Conservation (phyloP, 2,329 filamentous ascomycete genomes). For the Pseudogymnoascus destructans region DNA sequence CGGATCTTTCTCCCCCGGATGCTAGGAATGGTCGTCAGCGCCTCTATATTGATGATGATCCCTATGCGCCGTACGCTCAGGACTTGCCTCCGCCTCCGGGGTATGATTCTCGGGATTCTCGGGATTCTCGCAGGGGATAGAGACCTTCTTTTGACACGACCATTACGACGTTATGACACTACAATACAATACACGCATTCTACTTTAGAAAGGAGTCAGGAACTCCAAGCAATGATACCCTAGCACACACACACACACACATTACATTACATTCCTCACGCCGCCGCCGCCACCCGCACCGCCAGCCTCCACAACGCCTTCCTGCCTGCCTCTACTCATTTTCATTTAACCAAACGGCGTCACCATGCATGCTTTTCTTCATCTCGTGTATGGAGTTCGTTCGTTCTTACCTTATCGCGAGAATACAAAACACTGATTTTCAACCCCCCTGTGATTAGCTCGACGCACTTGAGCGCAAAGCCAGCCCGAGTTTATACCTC, state of each 20-base stretch:
- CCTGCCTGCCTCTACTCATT: neutral
- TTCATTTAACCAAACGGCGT: neutral
- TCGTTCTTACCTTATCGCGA: neutral
- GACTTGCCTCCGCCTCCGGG: neutral
- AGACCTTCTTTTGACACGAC: neutral
- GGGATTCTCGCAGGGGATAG: neutral
- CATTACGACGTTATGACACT: neutral
- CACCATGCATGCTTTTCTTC: neutral
- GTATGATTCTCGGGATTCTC: neutral
- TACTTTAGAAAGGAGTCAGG: neutral
- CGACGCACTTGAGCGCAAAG: neutral
- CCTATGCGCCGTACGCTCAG: slow-evolving; percentile 23
- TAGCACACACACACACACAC: neutral
- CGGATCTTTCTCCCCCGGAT: slow-evolving; percentile 22
- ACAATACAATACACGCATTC: neutral
- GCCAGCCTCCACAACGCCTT: neutral
- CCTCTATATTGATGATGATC: slow-evolving; percentile 33
- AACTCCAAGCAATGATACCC: neutral
- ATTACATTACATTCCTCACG: neutral
- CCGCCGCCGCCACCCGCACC: neutral
- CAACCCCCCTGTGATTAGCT: neutral
- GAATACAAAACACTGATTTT: neutral
- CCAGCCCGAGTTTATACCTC: neutral
- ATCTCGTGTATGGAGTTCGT: slow-evolving; percentile 7
- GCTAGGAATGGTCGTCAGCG: slow-evolving; percentile 27